Evolutionary conservation across 495 filamentous ascomycete genomes (phyloP), one percentile per base, ranked within the genome.

Genomic region (Aspergillus nanangensis): DNA sequence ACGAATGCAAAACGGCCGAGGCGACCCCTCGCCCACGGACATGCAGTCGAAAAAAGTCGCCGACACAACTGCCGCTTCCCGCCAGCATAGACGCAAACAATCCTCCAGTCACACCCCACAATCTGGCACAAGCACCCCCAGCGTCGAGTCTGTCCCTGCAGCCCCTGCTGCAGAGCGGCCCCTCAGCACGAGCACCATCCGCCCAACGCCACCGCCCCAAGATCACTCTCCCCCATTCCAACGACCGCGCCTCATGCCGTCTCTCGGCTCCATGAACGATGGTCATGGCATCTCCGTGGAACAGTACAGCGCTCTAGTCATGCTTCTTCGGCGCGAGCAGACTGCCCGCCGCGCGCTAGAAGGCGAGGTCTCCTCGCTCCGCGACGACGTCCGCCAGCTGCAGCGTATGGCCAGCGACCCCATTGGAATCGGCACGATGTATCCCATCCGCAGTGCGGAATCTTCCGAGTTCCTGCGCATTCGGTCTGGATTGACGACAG

Each of bases 321-420:
- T 67, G n/a, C 65, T 80, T 0, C 63, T 82, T 15, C 73, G 77
- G 7, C 69, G 75, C 22, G 78, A 82, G 45, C 76, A 80, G 43
- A 71, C 67, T 5, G 77, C 78, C 1, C 74, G 78, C 33, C 60
- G 74, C 23, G 71, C 64, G 27, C 60, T 81, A 2, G 78, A 82
- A 56, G 60, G 63, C 37, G 74, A 82, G 49, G 70, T 82, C 5
- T 49, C 70, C 2, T 51, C 58, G 22, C 62, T 82, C 1, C 74
- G 76, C 32, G 71, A 77, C 42, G 77, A 80, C 38, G 61, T 82
- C 13, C 60, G 71, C 13, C 57, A 62, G 5, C 49, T 77, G 5
- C 58, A 69, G 17, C 57, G 56, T 1, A 57, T 63, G 22, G 65
- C 66, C 5, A 38, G 58, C 17, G 60, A 62, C 7, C 68, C 66